Base-by-base conservation (phyloP, 2,329 filamentous ascomycete genomes). In the Trichoderma koningiopsis region DNA sequence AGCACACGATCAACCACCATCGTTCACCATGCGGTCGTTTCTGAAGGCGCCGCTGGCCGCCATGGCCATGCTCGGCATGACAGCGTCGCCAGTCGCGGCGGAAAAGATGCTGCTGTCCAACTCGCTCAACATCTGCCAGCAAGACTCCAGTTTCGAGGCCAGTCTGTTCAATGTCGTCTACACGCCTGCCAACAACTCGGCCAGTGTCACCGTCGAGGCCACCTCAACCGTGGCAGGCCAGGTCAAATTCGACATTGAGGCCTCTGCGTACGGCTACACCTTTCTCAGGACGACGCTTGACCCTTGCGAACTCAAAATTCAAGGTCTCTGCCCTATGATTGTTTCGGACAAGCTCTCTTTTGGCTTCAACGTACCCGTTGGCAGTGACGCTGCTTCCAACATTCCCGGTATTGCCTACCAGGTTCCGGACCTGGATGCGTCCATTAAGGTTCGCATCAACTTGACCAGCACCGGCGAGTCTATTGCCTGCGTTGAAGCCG, bases 351-450 rank as follows among this genome's bases (percentile, higher is more conserved):
- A 92, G 75, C 91, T 97, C 77, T 87, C 91, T 68, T 86, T 97
- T 76, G 85, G 76, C 40, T 93, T 93, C 76, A 92, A 91, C 75
- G 78, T 95, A 43, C 79, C 82, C 2, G 81, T 96, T 13, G 33
- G 33, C 60, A 81, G 83, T 11, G 74, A 80, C 14, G 82, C 84
- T 31, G 87, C 91, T 49, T 81, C 92, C 29, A 80, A 87, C 66
- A 89, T 98, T 75, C 94, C 94, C 69, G 88, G 88, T 60, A 95
- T 97, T 76, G 92, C 93, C 64, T 98, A 96, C 82, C 91, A 87
- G 62, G 91, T 98, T 55, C 94, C 94, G 60, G 95, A 97, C 84
- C 86, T 97, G 66, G 95, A 98, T 79, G 94, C 93, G 71, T 91
- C 88, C 63, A 92, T 97, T 63, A 89, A 87, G 75, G 89, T 97